Conservation (phyloP, 371 early-diverging fungal genomes). For the Syncephalis plumigaleata region DNA sequence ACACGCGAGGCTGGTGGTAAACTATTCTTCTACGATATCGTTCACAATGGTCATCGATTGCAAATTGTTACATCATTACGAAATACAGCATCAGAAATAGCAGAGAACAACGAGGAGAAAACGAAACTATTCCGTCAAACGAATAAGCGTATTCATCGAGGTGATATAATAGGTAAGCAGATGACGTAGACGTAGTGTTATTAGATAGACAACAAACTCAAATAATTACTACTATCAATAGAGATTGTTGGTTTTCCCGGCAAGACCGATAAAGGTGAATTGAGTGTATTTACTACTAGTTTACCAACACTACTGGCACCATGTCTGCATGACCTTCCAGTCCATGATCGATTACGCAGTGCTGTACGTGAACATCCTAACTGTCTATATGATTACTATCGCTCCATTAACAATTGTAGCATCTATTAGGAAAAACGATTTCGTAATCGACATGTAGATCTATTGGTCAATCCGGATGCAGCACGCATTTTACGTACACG, state of each 20-base stretch:
- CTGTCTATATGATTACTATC: slow-evolving; percentile 6
- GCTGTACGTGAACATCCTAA: slow-evolving; percentile 1
- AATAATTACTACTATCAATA: too few species aligned
- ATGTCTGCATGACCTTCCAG: slow-evolving; percentile 95
- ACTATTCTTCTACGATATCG: slow-evolving; percentile 91
- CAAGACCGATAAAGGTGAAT: slow-evolving; percentile 90
- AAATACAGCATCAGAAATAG: not conserved
- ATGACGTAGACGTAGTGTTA: not conserved
- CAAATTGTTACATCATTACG: slow-evolving; percentile 81
- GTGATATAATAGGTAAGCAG: slow-evolving; percentile 5
- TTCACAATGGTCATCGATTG: slow-evolving; percentile 82
- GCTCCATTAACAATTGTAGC: not conserved
- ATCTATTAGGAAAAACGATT: slow-evolving; percentile 94
- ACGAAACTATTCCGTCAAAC: slow-evolving; percentile 63
- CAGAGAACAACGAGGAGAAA: slow-evolving; percentile 20
- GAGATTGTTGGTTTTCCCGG: slow-evolving; percentile 65
- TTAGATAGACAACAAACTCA: not conserved
- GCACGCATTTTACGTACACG: slow-evolving; percentile 88
- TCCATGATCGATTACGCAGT: slow-evolving; percentile 93
- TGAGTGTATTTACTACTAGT: slow-evolving; percentile 76
- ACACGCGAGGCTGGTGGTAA: slow-evolving; percentile 76
- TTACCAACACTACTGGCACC: slow-evolving; percentile 82
- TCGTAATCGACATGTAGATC: slow-evolving; percentile 97
- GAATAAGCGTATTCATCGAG: slow-evolving; percentile 32
- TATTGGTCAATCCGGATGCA: slow-evolving; percentile 95